Conservation (phyloP, 1,284 basidiomycete species). For the Ceratobasidium sp. region DNA sequence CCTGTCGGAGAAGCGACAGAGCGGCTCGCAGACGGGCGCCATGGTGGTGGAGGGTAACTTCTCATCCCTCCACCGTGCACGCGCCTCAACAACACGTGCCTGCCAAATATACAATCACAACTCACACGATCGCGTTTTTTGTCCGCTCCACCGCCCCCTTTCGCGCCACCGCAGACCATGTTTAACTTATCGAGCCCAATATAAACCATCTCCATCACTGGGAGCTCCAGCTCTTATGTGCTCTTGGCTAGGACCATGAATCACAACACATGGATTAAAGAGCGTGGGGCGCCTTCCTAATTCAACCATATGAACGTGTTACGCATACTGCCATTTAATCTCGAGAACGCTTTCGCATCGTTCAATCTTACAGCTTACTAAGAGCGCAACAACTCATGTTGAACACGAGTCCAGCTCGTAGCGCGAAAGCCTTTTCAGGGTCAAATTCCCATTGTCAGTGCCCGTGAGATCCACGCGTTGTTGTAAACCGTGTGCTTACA, state of each 20-base stretch:
- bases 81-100: conserved; percentile 34
- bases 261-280: conserved; percentile 1
- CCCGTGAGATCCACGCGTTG: too few relatives aligned
- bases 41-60: conserved; percentile 35
- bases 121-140: conserved; percentile 17
- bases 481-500: too few relatives aligned
- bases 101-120: conserved; percentile 34
- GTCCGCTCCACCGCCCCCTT: background rate
- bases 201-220: too few relatives aligned
- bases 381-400: too few relatives aligned
- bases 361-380: too few relatives aligned
- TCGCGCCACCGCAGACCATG: background rate
- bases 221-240: background rate
- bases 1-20: conserved; percentile 79
- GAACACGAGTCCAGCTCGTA: too few relatives aligned
- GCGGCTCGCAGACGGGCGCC: conserved; percentile 63
- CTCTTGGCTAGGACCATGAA: background rate
- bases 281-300: background rate
- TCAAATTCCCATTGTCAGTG: too few relatives aligned
- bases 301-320: background rate
- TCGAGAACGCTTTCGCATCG: too few relatives aligned
- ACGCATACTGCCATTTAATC: too few relatives aligned
- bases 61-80: conserved; percentile 4
- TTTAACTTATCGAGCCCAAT: too few relatives aligned
- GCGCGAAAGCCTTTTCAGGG: too few relatives aligned